Base-by-base conservation (phyloP, 495 filamentous ascomycete genomes). In the Tirmania nivea region DNA sequence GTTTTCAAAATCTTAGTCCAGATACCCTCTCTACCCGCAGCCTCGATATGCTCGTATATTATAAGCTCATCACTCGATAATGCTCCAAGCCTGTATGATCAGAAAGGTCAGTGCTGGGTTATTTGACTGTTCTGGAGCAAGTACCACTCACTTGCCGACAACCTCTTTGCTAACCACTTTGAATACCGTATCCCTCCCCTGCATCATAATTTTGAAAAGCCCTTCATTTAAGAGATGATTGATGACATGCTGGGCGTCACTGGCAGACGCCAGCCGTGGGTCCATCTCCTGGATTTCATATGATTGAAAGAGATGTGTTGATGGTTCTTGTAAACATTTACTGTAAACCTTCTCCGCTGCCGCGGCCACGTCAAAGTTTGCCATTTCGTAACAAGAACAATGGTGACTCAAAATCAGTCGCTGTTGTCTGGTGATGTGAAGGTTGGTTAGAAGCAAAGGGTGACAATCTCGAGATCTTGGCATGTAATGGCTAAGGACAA, bases 11-110 rank as follows among this genome's bases (percentile, higher is more conserved):
- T 78, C 56, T 83, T 80, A 50, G 81, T 78, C 90, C 90, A 97
- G 53, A 92, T 83, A 31, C 89, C 92, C 55, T 86, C 80, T 45
- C 73, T 73, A 21, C 78, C 82, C 21, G 81, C 78, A 50, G 81
- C 78, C 61, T 95, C 88, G 59, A 97, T 88, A 56, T 81, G 75
- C 54, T 76, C 74, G 73, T 89, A 95, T 4, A 96, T 77, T 52
- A 92, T 68, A 57, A 76, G 75, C 61, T 92, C 85, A 56, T 93
- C 84, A 48, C 68, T 61, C 9, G 57, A 63, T 59, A 57, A 65
- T 37, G 63, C 63, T 49, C 63, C 60, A 10, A 64, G 58, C 52
- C 62, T 64, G 9, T 5, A 51, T n/a, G 10, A 50, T 8, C 16
- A 19, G 37, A 35, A 55, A 25, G 63, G 52, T n/a, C n/a, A 5